These are phyloP conservation scores for Paraglomus brasilianum DNA, from an alignment of 192 early-diverging fungal species.

Conservation along the genomic window DNA sequence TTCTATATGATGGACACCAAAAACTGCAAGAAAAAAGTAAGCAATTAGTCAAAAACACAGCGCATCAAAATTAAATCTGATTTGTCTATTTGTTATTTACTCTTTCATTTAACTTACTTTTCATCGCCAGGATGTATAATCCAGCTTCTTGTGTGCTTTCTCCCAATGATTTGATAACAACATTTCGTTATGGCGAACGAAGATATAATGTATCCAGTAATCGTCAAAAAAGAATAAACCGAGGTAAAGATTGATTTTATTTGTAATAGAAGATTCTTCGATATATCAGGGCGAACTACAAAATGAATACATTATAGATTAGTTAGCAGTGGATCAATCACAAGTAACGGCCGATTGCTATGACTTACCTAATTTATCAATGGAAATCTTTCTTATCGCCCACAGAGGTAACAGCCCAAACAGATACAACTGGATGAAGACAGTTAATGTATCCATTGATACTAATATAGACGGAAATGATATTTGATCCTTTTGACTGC, in stretches of 20 bases:
- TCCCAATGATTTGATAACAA: conserved; percentile 14
- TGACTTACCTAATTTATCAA: not conserved
- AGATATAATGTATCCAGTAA: conserved; percentile 8
- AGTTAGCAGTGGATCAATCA: not conserved
- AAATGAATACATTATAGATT: not conserved
- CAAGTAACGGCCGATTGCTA: not conserved
- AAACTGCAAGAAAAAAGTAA: not conserved
- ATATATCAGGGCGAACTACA: conserved; percentile 9
- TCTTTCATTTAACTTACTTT: conserved; percentile 1
- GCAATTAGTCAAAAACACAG: not conserved
- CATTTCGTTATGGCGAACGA: not conserved
- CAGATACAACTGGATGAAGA: no score
- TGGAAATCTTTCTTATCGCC: no score
- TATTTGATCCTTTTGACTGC: no score
- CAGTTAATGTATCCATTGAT: no score
- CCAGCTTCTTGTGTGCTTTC: not conserved
- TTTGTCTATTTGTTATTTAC: not conserved
- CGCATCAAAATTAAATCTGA: not conserved
- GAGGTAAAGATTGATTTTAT: not conserved
- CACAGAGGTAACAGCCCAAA: no score
- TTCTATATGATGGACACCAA: conserved; percentile 19
- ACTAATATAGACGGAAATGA: no score
- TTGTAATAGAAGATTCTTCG: not conserved
- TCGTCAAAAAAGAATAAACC: not conserved
- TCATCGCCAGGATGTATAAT: conserved; percentile 9